Percentiles rank a stretch among this genome's conserved stretches.
phyloP scores from a whole-genome alignment of 768 basidiomycete genomes.

The Candolleomyces efflorescens region DNA sequence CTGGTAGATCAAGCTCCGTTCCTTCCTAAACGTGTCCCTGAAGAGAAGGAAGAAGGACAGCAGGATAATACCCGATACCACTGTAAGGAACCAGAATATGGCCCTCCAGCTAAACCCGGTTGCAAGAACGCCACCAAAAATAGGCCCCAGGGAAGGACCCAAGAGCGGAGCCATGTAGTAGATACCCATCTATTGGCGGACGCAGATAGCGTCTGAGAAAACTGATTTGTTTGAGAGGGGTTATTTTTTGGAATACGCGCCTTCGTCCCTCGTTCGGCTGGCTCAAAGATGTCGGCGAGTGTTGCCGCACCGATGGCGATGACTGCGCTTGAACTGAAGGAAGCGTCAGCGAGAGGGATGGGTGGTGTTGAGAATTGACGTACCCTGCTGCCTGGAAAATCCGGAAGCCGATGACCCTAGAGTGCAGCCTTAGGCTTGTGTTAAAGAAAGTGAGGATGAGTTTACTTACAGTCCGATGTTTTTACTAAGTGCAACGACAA shows the following conservation, averaged over 20 bases:
- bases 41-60: conserved; percentile 62
- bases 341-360: neutral
- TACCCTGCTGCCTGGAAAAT: conserved; percentile 65
- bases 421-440: neutral
- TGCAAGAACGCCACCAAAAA: conserved; percentile 67
- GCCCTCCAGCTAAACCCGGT: conserved; percentile 72
- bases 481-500: conserved; percentile 51
- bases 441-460: neutral
- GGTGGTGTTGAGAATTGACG: conserved; percentile 9
- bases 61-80: conserved; percentile 51
- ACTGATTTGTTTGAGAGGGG: too few relatives aligned
- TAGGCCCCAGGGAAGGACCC: conserved; percentile 66
- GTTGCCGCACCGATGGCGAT: conserved; percentile 73
- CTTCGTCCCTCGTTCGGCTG: conserved; percentile 67
- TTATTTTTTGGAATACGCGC: conserved; percentile 14
- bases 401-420: conserved; percentile 63
- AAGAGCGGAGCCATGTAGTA: conserved; percentile 79
- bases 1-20: conserved; percentile 81
- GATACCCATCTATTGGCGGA: conserved; percentile 54
- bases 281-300: conserved; percentile 74
- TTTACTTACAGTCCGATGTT: conserved; percentile 43
- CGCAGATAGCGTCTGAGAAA: neutral
- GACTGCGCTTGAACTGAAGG: conserved; percentile 55
- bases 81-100: conserved; percentile 78
- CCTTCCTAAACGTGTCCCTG: conserved; percentile 78